Evolutionary conservation across 495 filamentous ascomycete species (phyloP), one percentile per base, ranked within the genome.

Genomic region (Talaromyces adpressus): DNA sequence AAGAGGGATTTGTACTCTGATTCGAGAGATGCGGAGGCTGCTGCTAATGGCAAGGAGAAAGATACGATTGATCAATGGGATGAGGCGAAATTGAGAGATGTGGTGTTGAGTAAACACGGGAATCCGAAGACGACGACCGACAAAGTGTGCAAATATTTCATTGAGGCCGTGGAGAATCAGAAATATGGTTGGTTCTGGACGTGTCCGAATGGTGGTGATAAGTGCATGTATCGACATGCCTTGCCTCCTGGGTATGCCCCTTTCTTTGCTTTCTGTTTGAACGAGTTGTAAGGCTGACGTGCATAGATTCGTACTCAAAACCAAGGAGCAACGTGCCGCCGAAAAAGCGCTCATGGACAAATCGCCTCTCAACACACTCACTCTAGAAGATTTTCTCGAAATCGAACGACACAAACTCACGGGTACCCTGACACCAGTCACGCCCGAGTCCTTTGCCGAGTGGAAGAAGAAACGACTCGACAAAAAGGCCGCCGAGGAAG

Each of bases 181-280:
- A 98, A 97, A 78, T 99, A 99, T 69, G 94, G 94, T 66, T 99
- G 94, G 94, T 97, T 98, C 77, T 99, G 94, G 94, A 80, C 82
- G 39, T 99, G 94, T 85, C 94, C 94, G 57, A 98, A 98, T 74
- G 93, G 91, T 64, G 95, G 91, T 59, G 88, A 99, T 75, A 90
- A 96, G 77, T 99, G 94, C 89, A 97, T 92, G 89, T 99, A 99
- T 71, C 91, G 89, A 76, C 94, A 99, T 74, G 91, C 89, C 64
- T 84, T 99, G 70, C 94, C 94, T 64, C 87, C 93, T 70, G 94
- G 94, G 88, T 93, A 84, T 73, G 87, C 82, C 41, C 29, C 57
- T 11, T 7, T 14, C 52, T 6, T 66, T 61, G 20, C 22, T 16
- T 63, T 54, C 6, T 59, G 25, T 27, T 27, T 27, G 25, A 27